Evolutionary conservation across 1,139 yeast genomes (phyloP).

Genomic region (Nakaseomyces bracarensis): DNA sequence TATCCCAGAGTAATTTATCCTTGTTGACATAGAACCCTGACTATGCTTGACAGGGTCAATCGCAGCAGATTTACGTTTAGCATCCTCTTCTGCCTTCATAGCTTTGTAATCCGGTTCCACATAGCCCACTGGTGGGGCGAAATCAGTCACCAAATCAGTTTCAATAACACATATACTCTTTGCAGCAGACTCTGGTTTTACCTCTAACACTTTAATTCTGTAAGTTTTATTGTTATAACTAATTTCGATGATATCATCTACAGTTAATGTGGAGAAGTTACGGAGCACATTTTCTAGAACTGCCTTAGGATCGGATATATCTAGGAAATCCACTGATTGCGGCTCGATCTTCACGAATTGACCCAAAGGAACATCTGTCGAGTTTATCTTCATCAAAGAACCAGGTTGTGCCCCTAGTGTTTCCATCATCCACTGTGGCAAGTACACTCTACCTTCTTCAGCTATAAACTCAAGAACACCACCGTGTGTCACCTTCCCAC

Average conservation of each 20-base stretch:
- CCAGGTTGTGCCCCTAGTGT: slow-evolving; percentile 73
- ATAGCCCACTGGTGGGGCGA: slow-evolving; percentile 98
- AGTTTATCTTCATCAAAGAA: slow-evolving; percentile 61
- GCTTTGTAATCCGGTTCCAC: slow-evolving; percentile 69
- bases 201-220: slow-evolving; percentile 79
- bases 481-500: slow-evolving; percentile 58
- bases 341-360: slow-evolving; percentile 90
- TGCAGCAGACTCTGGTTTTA: slow-evolving; percentile 61
- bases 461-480: slow-evolving; percentile 96
- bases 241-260: slow-evolving; percentile 77
- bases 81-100: slow-evolving; percentile 15
- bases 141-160: slow-evolving; percentile 93
- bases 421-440: slow-evolving; percentile 96
- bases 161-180: slow-evolving; percentile 89
- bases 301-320: slow-evolving; percentile 92
- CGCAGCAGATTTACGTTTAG: slow-evolving; percentile 13
- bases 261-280: slow-evolving; percentile 80
- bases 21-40: slow-evolving; percentile 68
- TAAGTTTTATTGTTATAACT: slow-evolving; percentile 73
- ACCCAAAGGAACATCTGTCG: slow-evolving; percentile 79
- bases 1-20: slow-evolving; percentile 60
- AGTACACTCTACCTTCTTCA: slow-evolving; percentile 90
- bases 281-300: slow-evolving; percentile 88
- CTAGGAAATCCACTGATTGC: slow-evolving; percentile 85
- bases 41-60: slow-evolving; percentile 36